A percentile compares a stretch with the other conserved stretches of the same genome.
These are phyloP conservation scores for Russula vinacea DNA, from an alignment of 768 basidiomycete genomes.

Conservation along the genomic window DNA sequence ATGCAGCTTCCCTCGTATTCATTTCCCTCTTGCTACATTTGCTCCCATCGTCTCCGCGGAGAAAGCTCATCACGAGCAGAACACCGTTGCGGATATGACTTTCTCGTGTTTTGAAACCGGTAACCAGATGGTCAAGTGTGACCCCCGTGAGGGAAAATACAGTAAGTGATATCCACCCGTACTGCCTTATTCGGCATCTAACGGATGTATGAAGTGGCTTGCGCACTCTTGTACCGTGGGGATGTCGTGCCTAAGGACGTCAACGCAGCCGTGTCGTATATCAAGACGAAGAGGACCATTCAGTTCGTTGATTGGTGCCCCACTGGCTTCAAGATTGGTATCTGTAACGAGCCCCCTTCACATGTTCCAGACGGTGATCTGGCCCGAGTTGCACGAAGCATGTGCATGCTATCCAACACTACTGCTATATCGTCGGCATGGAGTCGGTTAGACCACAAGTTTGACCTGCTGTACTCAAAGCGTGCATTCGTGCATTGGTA, in stretches of 20 bases:
- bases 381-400: slow-evolving; percentile 68
- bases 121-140: slow-evolving; percentile 80
- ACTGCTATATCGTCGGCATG: slow-evolving; percentile 71
- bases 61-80: slow-evolving; percentile 67
- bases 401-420: slow-evolving; percentile 79
- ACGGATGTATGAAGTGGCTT: slow-evolving; percentile 46
- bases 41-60: slow-evolving; percentile 61
- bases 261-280: slow-evolving; percentile 67
- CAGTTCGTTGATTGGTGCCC: slow-evolving; percentile 79
- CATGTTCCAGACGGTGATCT: slow-evolving; percentile 73
- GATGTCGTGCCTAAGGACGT: slow-evolving; percentile 78
- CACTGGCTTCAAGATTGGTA: slow-evolving; percentile 75
- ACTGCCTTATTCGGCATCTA: neutral
- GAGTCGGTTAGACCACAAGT: slow-evolving; percentile 76
- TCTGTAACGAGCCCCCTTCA: slow-evolving; percentile 76
- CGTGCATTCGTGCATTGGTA: slow-evolving; percentile 58
- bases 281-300: slow-evolving; percentile 77
- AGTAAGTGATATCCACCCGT: slow-evolving; percentile 39
- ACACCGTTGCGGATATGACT: slow-evolving; percentile 68
- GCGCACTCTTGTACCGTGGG: slow-evolving; percentile 68
- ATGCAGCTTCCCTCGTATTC: slow-evolving; percentile 56
- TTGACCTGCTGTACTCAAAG: slow-evolving; percentile 72
- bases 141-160: slow-evolving; percentile 77
- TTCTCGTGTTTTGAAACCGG: slow-evolving; percentile 73
- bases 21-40: slow-evolving; percentile 67